Percentiles rank a stretch among this genome's conserved stretches.
Evolutionary conservation across 495 filamentous ascomycete species (phyloP).

Genomic region (Chaetomium cochliodes): DNA sequence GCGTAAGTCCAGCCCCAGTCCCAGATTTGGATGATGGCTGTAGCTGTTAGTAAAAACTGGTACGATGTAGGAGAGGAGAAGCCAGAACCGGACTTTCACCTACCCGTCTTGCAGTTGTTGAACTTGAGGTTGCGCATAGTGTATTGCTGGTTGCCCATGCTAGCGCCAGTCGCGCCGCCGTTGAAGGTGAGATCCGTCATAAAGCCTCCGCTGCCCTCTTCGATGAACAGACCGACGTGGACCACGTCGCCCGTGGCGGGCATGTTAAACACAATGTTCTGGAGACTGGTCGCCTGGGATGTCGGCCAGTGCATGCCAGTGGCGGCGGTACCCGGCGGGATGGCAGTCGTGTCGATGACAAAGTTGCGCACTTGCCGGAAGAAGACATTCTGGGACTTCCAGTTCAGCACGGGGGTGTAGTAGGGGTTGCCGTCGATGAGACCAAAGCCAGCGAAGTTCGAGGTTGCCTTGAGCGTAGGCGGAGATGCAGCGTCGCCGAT

Average conservation of each 20-base stretch:
- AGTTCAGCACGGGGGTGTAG: constrained; percentile 53
- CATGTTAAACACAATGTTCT: constrained; percentile 77
- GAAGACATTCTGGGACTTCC: constrained; percentile 69
- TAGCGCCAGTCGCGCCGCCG: constrained; percentile 65
- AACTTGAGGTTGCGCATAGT: constrained; percentile 74
- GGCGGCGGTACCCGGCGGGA: constrained; percentile 52
- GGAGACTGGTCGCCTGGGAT: constrained; percentile 70
- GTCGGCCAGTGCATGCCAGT: constrained; percentile 80
- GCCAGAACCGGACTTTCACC: constrained; percentile 33
- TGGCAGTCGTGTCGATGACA: constrained; percentile 66
- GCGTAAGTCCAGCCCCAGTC: constrained; percentile 58
- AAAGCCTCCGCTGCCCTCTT: constrained; percentile 68
- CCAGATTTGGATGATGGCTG: constrained; percentile 55
- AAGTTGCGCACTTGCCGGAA: constrained; percentile 77
- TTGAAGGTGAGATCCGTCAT: constrained; percentile 64
- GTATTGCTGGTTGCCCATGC: constrained; percentile 77
- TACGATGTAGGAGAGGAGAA: constrained; percentile 13
- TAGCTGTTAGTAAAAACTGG: constrained; percentile 25
- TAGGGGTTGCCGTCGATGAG: constrained; percentile 71
- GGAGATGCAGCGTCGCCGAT: constrained; percentile 43
- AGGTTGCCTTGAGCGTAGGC: constrained; percentile 59
- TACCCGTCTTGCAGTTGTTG: constrained; percentile 55
- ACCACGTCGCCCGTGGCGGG: constrained; percentile 56
- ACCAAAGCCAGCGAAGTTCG: constrained; percentile 62
- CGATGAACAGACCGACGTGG: constrained; percentile 72